phyloP scores from a whole-genome alignment of 2,329 filamentous ascomycete species.

The Xenosphaeropsis pyriputrescens region DNA sequence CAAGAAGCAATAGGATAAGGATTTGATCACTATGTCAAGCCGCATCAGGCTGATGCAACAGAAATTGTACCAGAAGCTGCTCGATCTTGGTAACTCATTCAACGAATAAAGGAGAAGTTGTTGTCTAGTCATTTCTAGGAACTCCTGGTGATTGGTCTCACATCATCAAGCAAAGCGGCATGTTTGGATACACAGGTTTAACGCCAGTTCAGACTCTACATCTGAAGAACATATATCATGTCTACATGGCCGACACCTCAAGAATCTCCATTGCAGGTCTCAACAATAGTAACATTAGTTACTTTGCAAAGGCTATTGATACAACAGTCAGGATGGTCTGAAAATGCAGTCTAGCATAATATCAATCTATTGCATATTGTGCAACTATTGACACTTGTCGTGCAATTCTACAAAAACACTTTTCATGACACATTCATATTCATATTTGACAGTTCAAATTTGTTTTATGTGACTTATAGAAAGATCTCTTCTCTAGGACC shows the following conservation, averaged over 20 bases:
- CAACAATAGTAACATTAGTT: conserved; percentile 82
- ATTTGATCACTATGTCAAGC: conserved; percentile 21
- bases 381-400: too few species aligned
- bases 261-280: conserved; percentile 98
- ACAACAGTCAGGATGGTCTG: conserved; percentile 46
- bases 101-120: too few species aligned
- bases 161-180: conserved; percentile 22
- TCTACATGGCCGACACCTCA: conserved; percentile 96
- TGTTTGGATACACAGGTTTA: conserved; percentile 32
- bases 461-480: too few species aligned
- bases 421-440: too few species aligned
- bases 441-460: too few species aligned
- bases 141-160: too few species aligned
- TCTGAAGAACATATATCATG: conserved; percentile 55
- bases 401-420: too few species aligned
- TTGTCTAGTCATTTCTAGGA: too few species aligned
- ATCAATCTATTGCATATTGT: too few species aligned
- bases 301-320: conserved; percentile 81
- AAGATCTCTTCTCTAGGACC: too few species aligned
- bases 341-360: too few species aligned
- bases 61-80: conserved; percentile 18
- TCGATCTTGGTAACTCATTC: too few species aligned
- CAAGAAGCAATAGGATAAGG: conserved; percentile 18
- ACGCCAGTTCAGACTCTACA: conserved; percentile 23
- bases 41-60: conserved; percentile 21